These are phyloP conservation scores for Fusarium pseudocircinatum DNA, from an alignment of 2,329 filamentous ascomycete species.

Conservation along the genomic window DNA sequence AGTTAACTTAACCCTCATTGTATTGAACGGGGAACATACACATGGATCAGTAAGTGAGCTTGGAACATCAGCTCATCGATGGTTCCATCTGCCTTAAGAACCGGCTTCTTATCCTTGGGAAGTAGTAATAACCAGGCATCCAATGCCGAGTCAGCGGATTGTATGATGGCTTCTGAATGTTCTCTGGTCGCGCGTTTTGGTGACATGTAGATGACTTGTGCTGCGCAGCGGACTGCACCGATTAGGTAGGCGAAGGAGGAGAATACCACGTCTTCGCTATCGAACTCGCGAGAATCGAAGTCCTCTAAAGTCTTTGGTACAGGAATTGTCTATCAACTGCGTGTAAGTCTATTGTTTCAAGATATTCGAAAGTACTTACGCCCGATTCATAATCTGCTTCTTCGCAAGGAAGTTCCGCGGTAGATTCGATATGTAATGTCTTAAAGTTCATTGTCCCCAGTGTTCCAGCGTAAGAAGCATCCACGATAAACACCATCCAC, in stretches of 20 bases:
- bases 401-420: slow-evolving; percentile 72
- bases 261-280: neutral
- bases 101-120: slow-evolving; percentile 2
- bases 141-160: slow-evolving; percentile 22
- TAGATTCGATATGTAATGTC: slow-evolving; percentile 55
- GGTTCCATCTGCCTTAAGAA: neutral
- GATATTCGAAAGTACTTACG: slow-evolving; percentile 35
- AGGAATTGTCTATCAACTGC: neutral
- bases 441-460: slow-evolving; percentile 42
- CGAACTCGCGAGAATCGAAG: slow-evolving; percentile 29
- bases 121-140: slow-evolving; percentile 27
- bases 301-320: slow-evolving; percentile 15
- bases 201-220: slow-evolving; percentile 7
- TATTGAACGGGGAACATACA: neutral
- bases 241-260: slow-evolving; percentile 35
- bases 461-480: slow-evolving; percentile 57
- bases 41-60: slow-evolving; percentile 26
- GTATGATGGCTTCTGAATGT: slow-evolving; percentile 15
- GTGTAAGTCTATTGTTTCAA: neutral
- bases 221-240: slow-evolving; percentile 4
- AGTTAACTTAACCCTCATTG: neutral
- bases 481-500: slow-evolving; percentile 74
- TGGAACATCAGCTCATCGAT: slow-evolving; percentile 36
- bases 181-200: slow-evolving; percentile 14
- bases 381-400: slow-evolving; percentile 62